phyloP scores from a whole-genome alignment of 129 eudicot species.

The Centaurea solstitialis region DNA sequence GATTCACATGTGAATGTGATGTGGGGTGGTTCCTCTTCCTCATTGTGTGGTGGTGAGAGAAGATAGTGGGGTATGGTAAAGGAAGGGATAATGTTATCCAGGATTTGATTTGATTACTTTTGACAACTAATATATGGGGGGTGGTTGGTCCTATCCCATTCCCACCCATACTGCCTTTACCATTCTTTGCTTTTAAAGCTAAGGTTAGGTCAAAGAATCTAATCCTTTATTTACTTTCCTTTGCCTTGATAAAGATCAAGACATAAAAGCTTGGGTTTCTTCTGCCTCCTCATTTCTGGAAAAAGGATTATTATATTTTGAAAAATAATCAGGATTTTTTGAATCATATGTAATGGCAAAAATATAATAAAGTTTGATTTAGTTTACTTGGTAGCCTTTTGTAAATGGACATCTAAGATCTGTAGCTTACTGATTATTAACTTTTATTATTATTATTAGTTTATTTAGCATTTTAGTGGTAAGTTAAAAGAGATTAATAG shows the following conservation, averaged over 20 bases:
- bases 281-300: not conserved
- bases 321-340: not conserved
- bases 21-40: constrained; percentile 20
- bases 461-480: not conserved
- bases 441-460: too few relatives aligned
- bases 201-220: constrained; percentile 21
- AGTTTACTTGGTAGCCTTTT: too few relatives aligned
- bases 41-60: constrained; percentile 16
- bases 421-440: too few relatives aligned
- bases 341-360: not conserved
- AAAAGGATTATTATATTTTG: not conserved
- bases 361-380: not conserved
- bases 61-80: constrained; percentile 25
- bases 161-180: constrained; percentile 17
- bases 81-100: constrained; percentile 25
- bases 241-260: constrained; percentile 5
- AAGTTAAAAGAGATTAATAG: not conserved
- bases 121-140: constrained; percentile 21
- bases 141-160: constrained; percentile 11
- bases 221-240: not conserved
- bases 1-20: constrained; percentile 14
- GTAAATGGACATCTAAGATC: too few relatives aligned
- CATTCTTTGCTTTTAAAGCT: constrained; percentile 12
- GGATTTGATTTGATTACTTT: constrained; percentile 4
- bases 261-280: constrained; percentile 1